Base-by-base conservation (phyloP, 1,284 basidiomycete genomes). In the Marasmius fiardii region DNA sequence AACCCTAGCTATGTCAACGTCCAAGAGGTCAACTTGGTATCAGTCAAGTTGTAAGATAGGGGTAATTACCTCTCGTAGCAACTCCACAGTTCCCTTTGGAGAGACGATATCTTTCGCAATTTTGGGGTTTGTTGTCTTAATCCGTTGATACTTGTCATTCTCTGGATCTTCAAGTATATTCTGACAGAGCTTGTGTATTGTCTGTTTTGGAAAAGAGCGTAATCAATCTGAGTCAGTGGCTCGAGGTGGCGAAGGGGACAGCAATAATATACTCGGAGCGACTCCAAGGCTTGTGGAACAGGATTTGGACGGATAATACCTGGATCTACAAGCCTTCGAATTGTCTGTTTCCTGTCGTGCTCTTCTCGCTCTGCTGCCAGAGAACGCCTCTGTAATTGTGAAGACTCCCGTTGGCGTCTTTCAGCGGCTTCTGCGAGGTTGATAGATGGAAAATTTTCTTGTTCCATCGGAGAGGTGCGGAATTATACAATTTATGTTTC, bases 291-390 rank as follows among this genome's bases (percentile, higher is more conserved):
- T 52, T 80, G 72, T 53, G 80, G 78, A 59, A 78, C 78, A n/a
- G 84, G 68, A 65, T 91, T 90, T 3, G 82, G 85, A 4, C 89
- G 77, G 52, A 81, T 65, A 62, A 92, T 91, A n/a, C 87, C 88
- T 41, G 88, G 88, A 64, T 86, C 62, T 58, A 91, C 79, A 56
- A 92, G 73, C 47, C 90, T 76, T 52, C 90, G 78, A 66, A 92
- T 90, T 57, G 74, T 72, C 64, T 86, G 88, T 45, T 85, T 80
- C 56, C 77, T 77, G 57, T 86, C 85, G 63, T 85, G 81, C 61
- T 88, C 78, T 56, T 74, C 74, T 7, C 45, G 21, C 23, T 43
- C 24, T 21, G 52, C 28, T 11, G 54, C 51, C 21, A 51, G 54
- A 20, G 76, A 67, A 26, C 63, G 59, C 43, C 66, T 66, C 11